Evolutionary conservation across 108 stramenopile genomes (phyloP).

Genomic region (Fistulifera pelliculosa): DNA sequence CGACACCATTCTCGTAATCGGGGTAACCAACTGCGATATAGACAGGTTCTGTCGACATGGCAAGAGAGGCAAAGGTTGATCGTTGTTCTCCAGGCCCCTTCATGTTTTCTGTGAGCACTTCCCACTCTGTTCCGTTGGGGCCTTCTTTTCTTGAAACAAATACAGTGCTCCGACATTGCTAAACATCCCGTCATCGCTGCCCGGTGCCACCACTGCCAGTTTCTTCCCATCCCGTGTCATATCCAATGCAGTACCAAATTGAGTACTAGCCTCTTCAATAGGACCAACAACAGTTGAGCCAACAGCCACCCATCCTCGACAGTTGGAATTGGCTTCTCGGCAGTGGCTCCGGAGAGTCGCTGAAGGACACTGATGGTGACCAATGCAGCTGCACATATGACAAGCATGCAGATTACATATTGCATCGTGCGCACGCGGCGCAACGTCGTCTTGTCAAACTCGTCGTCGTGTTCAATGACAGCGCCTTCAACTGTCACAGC

Average conservation of each 20-base stretch:
- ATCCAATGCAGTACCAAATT: neutral
- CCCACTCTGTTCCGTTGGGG: constrained; percentile 6
- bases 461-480: constrained; percentile 10
- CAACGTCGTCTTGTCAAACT: constrained; percentile 2
- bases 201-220: constrained; percentile 1
- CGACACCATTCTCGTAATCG: neutral
- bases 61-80: neutral
- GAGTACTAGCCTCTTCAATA: neutral
- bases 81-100: neutral
- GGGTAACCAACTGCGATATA: constrained; percentile 4
- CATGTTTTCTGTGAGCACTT: no score
- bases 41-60: constrained; percentile 2
- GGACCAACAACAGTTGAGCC: neutral
- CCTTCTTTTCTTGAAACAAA: neutral
- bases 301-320: constrained; percentile 1
- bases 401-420: neutral
- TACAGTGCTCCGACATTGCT: neutral
- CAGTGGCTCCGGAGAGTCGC: neutral
- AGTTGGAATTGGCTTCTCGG: neutral
- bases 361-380: neutral
- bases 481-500: constrained; percentile 2
- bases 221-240: neutral
- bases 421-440: constrained; percentile 5
- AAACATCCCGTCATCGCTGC: neutral
- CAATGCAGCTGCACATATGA: neutral